phyloP scores from a whole-genome alignment of 257 asterid species.

The Leptodermis oblonga region DNA sequence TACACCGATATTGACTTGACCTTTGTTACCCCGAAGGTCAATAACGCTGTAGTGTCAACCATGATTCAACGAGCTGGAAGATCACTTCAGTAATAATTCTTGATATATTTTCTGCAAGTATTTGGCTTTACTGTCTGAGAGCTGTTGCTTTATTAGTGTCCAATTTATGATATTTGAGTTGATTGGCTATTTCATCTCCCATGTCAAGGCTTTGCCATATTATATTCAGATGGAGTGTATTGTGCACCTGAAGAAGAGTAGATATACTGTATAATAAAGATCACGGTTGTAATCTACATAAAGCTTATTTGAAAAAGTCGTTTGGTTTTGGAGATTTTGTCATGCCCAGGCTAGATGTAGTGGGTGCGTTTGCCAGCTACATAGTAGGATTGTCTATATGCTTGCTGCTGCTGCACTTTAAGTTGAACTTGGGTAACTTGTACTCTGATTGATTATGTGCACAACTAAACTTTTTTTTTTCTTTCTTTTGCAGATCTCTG shows the following conservation, averaged over 20 bases:
- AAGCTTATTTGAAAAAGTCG: background rate
- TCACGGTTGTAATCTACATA: background rate
- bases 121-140: background rate
- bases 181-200: background rate
- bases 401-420: background rate
- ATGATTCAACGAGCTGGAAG: slow-evolving; percentile 87
- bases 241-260: background rate
- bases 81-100: slow-evolving; percentile 44
- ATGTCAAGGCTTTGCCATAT: background rate
- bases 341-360: background rate
- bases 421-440: background rate
- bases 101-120: background rate
- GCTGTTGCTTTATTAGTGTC: background rate
- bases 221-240: background rate
- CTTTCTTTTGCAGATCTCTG: slow-evolving; percentile 59
- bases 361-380: background rate
- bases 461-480: background rate
- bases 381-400: background rate
- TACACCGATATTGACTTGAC: slow-evolving; percentile 70
- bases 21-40: slow-evolving; percentile 50
- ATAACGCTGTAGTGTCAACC: slow-evolving; percentile 62
- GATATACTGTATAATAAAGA: background rate
- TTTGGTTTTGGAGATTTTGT: background rate
- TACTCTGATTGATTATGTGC: background rate
- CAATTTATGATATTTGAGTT: background rate